Conservation (phyloP, 139 green algal species). For the Desmodesmus armatus region DNA sequence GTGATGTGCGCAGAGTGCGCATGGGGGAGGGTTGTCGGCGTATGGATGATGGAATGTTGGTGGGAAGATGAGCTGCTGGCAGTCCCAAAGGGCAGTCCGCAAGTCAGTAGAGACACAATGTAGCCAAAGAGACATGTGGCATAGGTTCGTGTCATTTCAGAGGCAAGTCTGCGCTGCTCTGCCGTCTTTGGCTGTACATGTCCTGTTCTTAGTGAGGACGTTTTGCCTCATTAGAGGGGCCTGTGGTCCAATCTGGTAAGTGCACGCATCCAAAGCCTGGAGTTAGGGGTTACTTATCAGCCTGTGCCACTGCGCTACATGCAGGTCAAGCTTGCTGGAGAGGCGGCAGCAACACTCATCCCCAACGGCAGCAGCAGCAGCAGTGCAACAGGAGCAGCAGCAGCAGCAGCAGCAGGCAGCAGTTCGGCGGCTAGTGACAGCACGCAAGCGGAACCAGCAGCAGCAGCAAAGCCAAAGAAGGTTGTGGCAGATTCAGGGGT, state of each 20-base stretch:
- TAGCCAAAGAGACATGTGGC: too few species aligned
- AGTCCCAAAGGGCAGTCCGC: too few species aligned
- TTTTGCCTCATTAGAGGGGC: too few species aligned
- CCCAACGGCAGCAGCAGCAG: slow-evolving; percentile 28
- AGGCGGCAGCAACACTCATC: slow-evolving; percentile 17
- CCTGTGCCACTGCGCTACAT: background rate
- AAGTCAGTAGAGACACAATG: too few species aligned
- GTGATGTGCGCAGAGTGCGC: background rate
- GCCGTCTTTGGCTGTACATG: too few species aligned
- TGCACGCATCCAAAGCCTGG: too few species aligned
- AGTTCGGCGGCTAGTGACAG: background rate
- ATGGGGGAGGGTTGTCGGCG: background rate
- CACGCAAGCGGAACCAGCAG: slow-evolving; percentile 6
- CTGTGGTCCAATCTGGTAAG: too few species aligned
- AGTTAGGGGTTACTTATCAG: too few species aligned
- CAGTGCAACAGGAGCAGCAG: background rate
- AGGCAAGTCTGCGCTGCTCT: too few species aligned
- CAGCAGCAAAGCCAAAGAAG: slow-evolving; percentile 8
- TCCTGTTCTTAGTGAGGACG: too few species aligned
- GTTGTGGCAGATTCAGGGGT: slow-evolving; percentile 43
- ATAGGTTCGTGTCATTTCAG: too few species aligned
- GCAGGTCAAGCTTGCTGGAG: slow-evolving; percentile 50
- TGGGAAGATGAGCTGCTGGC: background rate
- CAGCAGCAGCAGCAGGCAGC: slow-evolving; percentile 30
- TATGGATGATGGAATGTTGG: background rate